Base-by-base conservation (phyloP, 352 stramenopile genomes). In the Halophytophthora polymorphica region DNA sequence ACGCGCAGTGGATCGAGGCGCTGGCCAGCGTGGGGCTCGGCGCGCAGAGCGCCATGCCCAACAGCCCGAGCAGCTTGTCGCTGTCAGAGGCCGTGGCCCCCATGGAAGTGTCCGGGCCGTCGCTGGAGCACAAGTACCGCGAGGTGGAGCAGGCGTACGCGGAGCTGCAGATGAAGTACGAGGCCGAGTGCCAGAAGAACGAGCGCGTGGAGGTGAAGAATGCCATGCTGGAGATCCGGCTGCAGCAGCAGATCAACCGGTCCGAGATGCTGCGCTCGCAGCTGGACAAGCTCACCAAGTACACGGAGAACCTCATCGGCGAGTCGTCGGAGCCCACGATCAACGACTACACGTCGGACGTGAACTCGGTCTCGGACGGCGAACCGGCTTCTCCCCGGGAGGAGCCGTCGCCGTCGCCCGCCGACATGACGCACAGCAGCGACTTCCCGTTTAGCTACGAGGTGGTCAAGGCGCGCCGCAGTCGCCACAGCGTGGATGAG, bases 201-300 rank as follows among this genome's bases (percentile, higher is more conserved):
- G 63, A 81, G 34, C 64, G 72, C 41, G 45, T 86, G 34, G 67
- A 88, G 56, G 63, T 72, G 37, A 79, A 82, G 47, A 88, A 86
- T 18, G 64, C 65, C 17, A 71, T 80, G 66, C 56, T 90, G 3
- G 75, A 87, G 55, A 84, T 83, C 14, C 64, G 68, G 22, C 61
- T 90, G 23, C 69, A 82, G 34, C 75, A 89, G 43, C 71, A 90
- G 54, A 83, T 70, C 1, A 83, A 73, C 21, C 59, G 79, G 7
- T 79, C 80, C 31, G 66, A 81, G 41, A 79, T 76, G 48, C 64
- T 90, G 18, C 80, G 80, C 25, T 71, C 70, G 11, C 73, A 88
- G 39, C 64, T 90, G 8, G 77, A 87, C 56, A 81, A 88, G 45
- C 50, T 88, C 33, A 87, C 80, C 25, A 61, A 83, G 58, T 88